Evolutionary conservation across 164 flowering plant species (phyloP), one percentile per base, ranked within the genome.

Genomic region (Protea cynaroides): DNA sequence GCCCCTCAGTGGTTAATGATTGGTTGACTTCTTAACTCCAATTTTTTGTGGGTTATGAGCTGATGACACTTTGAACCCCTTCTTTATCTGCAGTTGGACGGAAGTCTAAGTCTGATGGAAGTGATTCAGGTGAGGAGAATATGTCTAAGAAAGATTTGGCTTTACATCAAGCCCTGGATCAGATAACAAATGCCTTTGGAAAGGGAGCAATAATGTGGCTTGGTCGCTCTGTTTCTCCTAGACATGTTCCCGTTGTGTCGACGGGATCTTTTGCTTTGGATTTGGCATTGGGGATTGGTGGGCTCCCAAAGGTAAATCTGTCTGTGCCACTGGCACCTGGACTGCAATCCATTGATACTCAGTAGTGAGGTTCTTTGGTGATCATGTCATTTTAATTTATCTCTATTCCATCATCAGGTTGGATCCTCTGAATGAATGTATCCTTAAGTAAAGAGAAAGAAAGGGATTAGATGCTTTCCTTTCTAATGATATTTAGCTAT

Each of bases 131-230:
- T 65, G 93, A 86, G n/a, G 96, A 87, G 34, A 86, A 77, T 50
- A 25, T 85, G 82, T 84, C 97, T 11, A 81, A 85, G 79, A 94
- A 91, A 73, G 96, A 89, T 21, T 54, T 91, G 67, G 95, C 96
- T 1, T 74, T 94, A 14, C 75, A 84, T 21, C 88, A 79, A 74
- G 99, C 99, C 9, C 21, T 94, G 59, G 99, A 91, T 79, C 99
- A 91, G 81, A 89, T 94, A 47, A 81, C 83, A 34, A 46, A 83
- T 25, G 75, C 95, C n/a, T 91, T 85, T 79, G 99, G 97, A 57
- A 86, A 89, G 68, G 97, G 92, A 25, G 78, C 99, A 19, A 94
- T 94, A 55, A 94, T 94, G 99, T 94, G 97, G 96, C 88, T 94
- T 71, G 96, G 96, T 59, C 86, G 89, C n/a, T 75, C 90, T 46